Percentiles rank a stretch among this genome's conserved stretches.
Evolutionary conservation across 2,329 filamentous ascomycete species (phyloP).

Genomic region (Colletotrichum liaoningense): DNA sequence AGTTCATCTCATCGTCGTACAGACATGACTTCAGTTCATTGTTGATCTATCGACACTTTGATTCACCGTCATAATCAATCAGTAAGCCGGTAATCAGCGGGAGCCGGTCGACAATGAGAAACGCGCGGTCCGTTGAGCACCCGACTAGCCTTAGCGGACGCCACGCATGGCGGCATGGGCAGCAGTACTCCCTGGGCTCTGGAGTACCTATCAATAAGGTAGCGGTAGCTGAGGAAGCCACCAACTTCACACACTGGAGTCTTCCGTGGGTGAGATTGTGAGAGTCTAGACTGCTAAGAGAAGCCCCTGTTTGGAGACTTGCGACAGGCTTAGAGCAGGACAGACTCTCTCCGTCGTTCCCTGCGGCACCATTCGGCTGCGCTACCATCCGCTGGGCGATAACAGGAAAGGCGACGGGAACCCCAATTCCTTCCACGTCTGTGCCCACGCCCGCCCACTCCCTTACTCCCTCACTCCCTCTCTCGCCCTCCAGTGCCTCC

Average conservation of each 20-base stretch:
- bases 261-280: too few species aligned
- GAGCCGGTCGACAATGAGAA: not conserved
- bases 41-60: not conserved
- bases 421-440: constrained; percentile 15
- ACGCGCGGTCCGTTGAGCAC: not conserved
- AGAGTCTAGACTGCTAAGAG: not conserved
- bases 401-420: not conserved
- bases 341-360: not conserved
- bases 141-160: not conserved
- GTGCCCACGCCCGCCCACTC: constrained; percentile 3
- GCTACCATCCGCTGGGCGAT: constrained; percentile 25
- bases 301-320: constrained; percentile 28
- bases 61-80: too few species aligned
- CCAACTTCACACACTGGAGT: not conserved
- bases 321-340: constrained; percentile 9
- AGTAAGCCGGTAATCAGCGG: not conserved
- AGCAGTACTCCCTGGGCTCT: not conserved
- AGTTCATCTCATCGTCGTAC: not conserved
- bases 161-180: not conserved
- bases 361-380: constrained; percentile 30
- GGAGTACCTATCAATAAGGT: not conserved
- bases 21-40: not conserved
- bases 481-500: not conserved
- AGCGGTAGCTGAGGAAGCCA: not conserved
- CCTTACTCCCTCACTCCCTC: not conserved